phyloP scores from a whole-genome alignment of 352 stramenopile genomes.

The Globisporangium takayamanum region DNA sequence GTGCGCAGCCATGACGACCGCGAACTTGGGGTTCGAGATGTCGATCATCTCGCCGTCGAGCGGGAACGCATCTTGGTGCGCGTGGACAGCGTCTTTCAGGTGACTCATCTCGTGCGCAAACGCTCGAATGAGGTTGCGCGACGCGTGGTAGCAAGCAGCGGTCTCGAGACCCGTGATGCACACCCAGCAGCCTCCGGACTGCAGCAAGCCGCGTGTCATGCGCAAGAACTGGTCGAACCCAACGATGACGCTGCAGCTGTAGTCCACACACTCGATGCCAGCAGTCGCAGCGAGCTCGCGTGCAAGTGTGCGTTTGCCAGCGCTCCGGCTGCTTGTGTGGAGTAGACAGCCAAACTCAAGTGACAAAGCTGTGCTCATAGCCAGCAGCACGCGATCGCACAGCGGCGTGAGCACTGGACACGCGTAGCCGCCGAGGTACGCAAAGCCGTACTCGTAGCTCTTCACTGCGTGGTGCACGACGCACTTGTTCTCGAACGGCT shows the following conservation, averaged over 20 bases:
- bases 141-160: not conserved
- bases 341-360: constrained; percentile 46
- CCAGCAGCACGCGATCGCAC: constrained; percentile 47
- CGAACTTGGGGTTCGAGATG: constrained; percentile 29
- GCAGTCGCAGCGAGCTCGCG: constrained; percentile 38
- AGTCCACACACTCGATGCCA: constrained; percentile 34
- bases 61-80: constrained; percentile 22
- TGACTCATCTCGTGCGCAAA: constrained; percentile 43
- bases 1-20: constrained; percentile 28
- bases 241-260: constrained; percentile 30
- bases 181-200: constrained; percentile 37
- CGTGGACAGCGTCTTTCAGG: constrained; percentile 36
- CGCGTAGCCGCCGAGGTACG: constrained; percentile 40
- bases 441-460: constrained; percentile 57
- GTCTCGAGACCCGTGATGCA: constrained; percentile 32
- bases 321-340: constrained; percentile 19
- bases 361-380: constrained; percentile 47
- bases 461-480: constrained; percentile 54
- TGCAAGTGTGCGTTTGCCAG: constrained; percentile 38
- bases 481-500: constrained; percentile 46
- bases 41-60: constrained; percentile 29
- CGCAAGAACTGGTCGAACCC: constrained; percentile 30
- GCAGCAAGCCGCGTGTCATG: constrained; percentile 31
- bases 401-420: constrained; percentile 47
- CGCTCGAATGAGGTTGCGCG: constrained; percentile 19